These are phyloP conservation scores for Imleria badia DNA, from an alignment of 768 basidiomycete genomes.

Conservation along the genomic window DNA sequence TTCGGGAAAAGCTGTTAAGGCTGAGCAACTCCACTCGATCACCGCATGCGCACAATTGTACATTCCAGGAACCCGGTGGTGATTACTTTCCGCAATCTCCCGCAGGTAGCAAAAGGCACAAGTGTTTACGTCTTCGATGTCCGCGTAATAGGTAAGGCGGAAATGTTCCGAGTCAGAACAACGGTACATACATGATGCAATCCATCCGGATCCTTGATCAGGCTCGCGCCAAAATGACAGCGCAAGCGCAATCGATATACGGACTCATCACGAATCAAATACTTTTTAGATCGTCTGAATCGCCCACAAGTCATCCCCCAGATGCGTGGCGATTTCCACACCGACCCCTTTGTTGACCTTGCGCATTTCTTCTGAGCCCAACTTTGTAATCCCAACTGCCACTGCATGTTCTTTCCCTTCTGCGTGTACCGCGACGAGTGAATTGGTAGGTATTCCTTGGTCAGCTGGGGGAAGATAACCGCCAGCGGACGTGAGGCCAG, in stretches of 20 bases:
- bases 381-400: slow-evolving; percentile 79
- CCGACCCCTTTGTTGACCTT: slow-evolving; percentile 87
- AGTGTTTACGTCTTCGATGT: not conserved
- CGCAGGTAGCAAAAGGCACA: too few relatives aligned
- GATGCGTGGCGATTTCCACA: slow-evolving; percentile 81
- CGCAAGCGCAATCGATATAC: not conserved
- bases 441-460: slow-evolving; percentile 62
- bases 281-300: slow-evolving; percentile 54
- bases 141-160: slow-evolving; percentile 3
- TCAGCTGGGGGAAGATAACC: slow-evolving; percentile 81
- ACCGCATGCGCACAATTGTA: not conserved
- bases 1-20: not conserved
- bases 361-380: slow-evolving; percentile 88
- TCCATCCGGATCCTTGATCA: not conserved
- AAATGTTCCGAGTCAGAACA: slow-evolving; percentile 14
- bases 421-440: slow-evolving; percentile 88
- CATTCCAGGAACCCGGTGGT: not conserved
- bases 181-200: not conserved
- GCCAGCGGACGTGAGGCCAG: slow-evolving; percentile 90
- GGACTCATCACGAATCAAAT: not conserved
- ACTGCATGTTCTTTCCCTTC: slow-evolving; percentile 94
- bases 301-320: slow-evolving; percentile 89
- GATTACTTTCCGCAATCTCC: not conserved
- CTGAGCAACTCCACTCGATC: not conserved
- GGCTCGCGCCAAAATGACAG: not conserved